Conservation (phyloP, 148 eudicot genomes). For the Vaccinium vitisidaea region DNA sequence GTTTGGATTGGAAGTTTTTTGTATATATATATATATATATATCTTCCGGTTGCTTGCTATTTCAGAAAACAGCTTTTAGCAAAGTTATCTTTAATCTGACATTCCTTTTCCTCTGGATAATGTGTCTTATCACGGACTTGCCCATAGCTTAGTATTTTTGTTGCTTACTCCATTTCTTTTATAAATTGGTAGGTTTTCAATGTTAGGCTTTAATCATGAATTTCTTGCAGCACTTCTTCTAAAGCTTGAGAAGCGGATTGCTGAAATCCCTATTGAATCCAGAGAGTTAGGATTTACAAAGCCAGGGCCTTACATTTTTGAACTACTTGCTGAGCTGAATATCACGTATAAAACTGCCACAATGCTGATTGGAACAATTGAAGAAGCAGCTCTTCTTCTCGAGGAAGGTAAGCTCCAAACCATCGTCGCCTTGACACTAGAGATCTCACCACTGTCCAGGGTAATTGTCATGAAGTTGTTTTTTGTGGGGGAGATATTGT, state of each 20-base stretch:
- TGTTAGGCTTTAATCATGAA: not conserved
- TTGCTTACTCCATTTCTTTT: not conserved
- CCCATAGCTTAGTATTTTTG: slow-evolving; percentile 9
- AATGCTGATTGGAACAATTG: slow-evolving; percentile 70
- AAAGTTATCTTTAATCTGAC: not conserved
- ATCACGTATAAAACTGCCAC: slow-evolving; percentile 55
- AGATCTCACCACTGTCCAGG: not conserved
- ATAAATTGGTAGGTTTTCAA: slow-evolving; percentile 4
- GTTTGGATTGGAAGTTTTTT: no score
- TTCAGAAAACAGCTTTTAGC: not conserved
- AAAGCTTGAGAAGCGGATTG: slow-evolving; percentile 93
- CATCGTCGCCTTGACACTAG: not conserved
- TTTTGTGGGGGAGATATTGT: slow-evolving; percentile 6
- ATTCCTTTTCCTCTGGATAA: not conserved
- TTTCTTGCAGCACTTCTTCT: slow-evolving; percentile 73
- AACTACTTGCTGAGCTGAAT: slow-evolving; percentile 79
- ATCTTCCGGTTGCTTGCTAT: not conserved
- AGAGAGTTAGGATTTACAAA: slow-evolving; percentile 89
- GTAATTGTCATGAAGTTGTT: not conserved
- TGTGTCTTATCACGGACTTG: not conserved
- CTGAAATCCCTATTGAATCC: slow-evolving; percentile 82
- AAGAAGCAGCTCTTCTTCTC: slow-evolving; percentile 77
- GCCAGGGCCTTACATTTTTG: slow-evolving; percentile 93
- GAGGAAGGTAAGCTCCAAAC: slow-evolving; percentile 71
- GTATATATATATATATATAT: not conserved